Evolutionary conservation across 208 protist species (phyloP).

Genomic region (Acanthamoeba triangularis): DNA sequence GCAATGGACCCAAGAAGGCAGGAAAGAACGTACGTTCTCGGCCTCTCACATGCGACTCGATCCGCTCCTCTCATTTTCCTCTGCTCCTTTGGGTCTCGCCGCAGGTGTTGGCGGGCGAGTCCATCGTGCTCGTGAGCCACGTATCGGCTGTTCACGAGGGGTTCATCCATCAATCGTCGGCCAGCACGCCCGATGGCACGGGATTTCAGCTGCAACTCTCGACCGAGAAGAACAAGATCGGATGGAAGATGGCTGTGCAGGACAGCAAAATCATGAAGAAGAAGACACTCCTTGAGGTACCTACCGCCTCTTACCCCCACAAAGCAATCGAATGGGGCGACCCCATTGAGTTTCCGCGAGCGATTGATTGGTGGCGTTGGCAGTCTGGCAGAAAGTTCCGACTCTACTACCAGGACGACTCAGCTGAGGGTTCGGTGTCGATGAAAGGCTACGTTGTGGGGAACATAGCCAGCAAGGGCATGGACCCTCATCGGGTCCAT

Average conservation of each 20-base stretch:
- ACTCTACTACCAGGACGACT: constrained; percentile 71
- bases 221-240: constrained; percentile 48
- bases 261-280: constrained; percentile 44
- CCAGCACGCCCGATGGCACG: constrained; percentile 14
- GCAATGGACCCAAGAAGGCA: constrained; percentile 49
- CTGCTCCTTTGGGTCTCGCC: background rate
- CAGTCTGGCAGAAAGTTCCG: constrained; percentile 49
- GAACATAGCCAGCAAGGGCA: constrained; percentile 40
- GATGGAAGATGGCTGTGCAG: constrained; percentile 64
- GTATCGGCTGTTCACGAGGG: constrained; percentile 53
- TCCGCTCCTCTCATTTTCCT: no score
- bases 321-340: background rate
- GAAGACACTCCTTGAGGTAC: constrained; percentile 59
- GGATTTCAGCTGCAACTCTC: constrained; percentile 51
- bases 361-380: background rate
- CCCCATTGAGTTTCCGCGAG: background rate
- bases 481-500: constrained; percentile 6
- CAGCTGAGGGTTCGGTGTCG: background rate
- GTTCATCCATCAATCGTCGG: constrained; percentile 58
- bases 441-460: constrained; percentile 68
- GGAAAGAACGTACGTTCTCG: constrained; percentile 61
- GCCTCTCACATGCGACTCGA: no score
- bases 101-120: constrained; percentile 42
- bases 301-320: background rate
- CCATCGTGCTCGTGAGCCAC: constrained; percentile 64